Evolutionary conservation across 768 basidiomycete genomes (phyloP), one percentile per base, ranked within the genome.

Genomic region (Naganishia vishniacii): DNA sequence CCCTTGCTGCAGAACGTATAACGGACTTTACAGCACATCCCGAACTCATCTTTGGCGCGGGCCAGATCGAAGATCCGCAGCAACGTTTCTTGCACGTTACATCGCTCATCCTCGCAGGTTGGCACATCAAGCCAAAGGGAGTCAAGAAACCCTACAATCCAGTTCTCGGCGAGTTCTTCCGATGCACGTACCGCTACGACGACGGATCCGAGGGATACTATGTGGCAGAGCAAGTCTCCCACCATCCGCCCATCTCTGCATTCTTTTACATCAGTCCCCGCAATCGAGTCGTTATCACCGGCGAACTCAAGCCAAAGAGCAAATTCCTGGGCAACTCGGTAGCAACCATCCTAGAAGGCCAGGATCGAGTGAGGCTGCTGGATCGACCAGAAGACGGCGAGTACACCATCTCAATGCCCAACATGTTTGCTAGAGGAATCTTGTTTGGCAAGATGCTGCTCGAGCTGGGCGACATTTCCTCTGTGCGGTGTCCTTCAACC

Each of bases 81-180:
- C 92, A 94, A 74, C 82, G 95, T 46, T 97, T 97, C 77, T 82
- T 94, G 67, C 83, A 85, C 53, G 91, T 98, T 1, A 82, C 97
- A 34, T 87, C 88, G 67, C 95, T 65, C 18, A 61, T 53, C 48
- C 46, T 62, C 46, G 60, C 56, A n/a, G 95, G 95, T 25, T 99
- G 95, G 95, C 95, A 98, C 79, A 93, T 97, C 80, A 97, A 97
- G 79, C 93, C 95, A 18, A 69, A 93, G 89, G 80, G 95, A 59
- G 95, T 98, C 66, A 99, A 99, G 87, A 99, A 99, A 80, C 94
- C 94, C 85, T 99, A 98, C 78, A 99, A 98, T 77, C 94, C 95
- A 44, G 83, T 95, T 18, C 85, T 98, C 11, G 95, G 95, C 59
- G 95, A 99, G 77, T 93, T 97, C 80, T 99, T 97, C 82, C 85